phyloP scores from a whole-genome alignment of 768 basidiomycete species.

The Tricholoma saponaceum region DNA sequence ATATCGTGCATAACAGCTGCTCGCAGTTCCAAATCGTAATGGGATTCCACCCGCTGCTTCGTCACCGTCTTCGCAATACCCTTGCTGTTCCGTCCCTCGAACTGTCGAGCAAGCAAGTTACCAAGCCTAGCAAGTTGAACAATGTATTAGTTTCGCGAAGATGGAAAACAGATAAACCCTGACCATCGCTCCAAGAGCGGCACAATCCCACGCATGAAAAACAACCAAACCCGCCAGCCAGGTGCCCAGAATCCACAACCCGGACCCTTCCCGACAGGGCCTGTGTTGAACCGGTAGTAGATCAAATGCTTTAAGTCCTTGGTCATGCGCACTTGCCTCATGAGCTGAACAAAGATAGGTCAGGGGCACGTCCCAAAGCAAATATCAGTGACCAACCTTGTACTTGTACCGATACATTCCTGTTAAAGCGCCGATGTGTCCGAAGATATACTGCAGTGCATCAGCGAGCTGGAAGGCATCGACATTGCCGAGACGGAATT shows the following conservation, averaged over 20 bases:
- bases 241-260: slow-evolving; percentile 99
- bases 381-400: slow-evolving; percentile 53
- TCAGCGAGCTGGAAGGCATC: slow-evolving; percentile 99
- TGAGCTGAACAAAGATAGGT: slow-evolving; percentile 49
- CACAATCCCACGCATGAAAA: slow-evolving; percentile 99
- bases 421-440: slow-evolving; percentile 94
- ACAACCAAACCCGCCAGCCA: slow-evolving; percentile 99
- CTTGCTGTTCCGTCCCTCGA: slow-evolving; percentile 96
- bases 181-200: slow-evolving; percentile 95
- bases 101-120: slow-evolving; percentile 95
- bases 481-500: slow-evolving; percentile 96
- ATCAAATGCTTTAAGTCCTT: slow-evolving; percentile 99
- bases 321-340: slow-evolving; percentile 99
- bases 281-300: slow-evolving; percentile 99
- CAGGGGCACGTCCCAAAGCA: neutral
- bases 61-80: slow-evolving; percentile 98
- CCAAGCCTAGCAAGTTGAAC: slow-evolving; percentile 55
- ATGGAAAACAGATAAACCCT: slow-evolving; percentile 12
- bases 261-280: slow-evolving; percentile 98
- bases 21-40: slow-evolving; percentile 95
- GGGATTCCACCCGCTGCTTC: slow-evolving; percentile 98
- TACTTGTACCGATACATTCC: slow-evolving; percentile 99
- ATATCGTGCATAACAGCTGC: slow-evolving; percentile 99
- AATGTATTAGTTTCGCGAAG: neutral
- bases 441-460: slow-evolving; percentile 96